Evolutionary conservation across 176 grass and related monocot species (phyloP).

Genomic region (Aegilops tauschii): DNA sequence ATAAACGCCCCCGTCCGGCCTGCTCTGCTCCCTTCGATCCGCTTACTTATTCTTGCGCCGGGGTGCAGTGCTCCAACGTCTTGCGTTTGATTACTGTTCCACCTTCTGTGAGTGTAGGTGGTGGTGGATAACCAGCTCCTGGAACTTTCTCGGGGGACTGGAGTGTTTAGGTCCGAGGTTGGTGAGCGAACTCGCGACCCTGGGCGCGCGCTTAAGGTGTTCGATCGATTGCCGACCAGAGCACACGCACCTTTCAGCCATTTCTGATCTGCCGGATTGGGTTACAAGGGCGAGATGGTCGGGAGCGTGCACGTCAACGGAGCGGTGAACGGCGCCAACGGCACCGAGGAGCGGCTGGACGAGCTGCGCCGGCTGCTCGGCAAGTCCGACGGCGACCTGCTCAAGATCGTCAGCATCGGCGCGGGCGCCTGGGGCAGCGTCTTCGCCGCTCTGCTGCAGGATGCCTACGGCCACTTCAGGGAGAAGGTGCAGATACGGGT

Average conservation of each 20-base stretch:
- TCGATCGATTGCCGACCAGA: constrained; percentile 25
- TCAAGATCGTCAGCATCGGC: constrained; percentile 95
- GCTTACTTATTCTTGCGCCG: constrained; percentile 19
- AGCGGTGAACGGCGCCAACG: constrained; percentile 37
- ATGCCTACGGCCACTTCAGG: constrained; percentile 78
- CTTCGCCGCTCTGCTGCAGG: constrained; percentile 88
- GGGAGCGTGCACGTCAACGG: constrained; percentile 69
- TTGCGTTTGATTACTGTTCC: not conserved
- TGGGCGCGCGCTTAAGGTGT: constrained; percentile 18
- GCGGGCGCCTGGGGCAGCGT: constrained; percentile 96
- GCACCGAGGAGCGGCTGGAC: constrained; percentile 72
- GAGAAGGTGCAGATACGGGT: constrained; percentile 96
- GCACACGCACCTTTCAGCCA: not conserved
- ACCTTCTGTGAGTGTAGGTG: constrained; percentile 34
- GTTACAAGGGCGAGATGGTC: constrained; percentile 43
- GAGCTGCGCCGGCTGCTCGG: constrained; percentile 76
- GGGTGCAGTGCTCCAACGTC: not conserved
- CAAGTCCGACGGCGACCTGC: constrained; percentile 80
- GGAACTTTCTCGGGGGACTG: not conserved
- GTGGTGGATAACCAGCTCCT: constrained; percentile 47
- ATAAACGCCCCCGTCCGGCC: constrained; percentile 17
- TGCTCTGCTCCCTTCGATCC: not conserved
- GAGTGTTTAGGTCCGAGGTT: constrained; percentile 26
- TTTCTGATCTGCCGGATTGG: not conserved
- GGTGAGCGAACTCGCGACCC: constrained; percentile 33